Evolutionary conservation across 2,329 filamentous ascomycete species (phyloP).

Genomic region (Rhinocladiella mackenziei): DNA sequence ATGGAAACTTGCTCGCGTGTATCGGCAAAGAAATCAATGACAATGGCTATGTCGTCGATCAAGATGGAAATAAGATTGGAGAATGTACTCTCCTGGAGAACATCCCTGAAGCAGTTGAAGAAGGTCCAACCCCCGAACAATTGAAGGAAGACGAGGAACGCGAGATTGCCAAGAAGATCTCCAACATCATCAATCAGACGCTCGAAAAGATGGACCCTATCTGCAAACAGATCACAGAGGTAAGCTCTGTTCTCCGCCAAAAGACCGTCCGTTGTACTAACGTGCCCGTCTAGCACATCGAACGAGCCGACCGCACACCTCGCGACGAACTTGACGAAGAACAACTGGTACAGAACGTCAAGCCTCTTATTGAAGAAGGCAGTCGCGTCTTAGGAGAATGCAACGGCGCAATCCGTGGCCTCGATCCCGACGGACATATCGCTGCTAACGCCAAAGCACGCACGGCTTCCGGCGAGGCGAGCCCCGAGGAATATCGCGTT

Average conservation of each 20-base stretch:
- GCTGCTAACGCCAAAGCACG: conserved; percentile 80
- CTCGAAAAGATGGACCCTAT: conserved; percentile 80
- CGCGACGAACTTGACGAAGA: conserved; percentile 90
- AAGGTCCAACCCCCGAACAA: conserved; percentile 44
- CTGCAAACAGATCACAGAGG: conserved; percentile 78
- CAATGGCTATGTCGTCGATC: conserved; percentile 54
- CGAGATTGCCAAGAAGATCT: conserved; percentile 74
- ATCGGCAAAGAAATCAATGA: conserved; percentile 45
- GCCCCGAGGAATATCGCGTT: conserved; percentile 77
- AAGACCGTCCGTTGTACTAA: conserved; percentile 13
- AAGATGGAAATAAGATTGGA: conserved; percentile 60
- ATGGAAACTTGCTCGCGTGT: conserved; percentile 41
- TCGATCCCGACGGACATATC: conserved; percentile 85
- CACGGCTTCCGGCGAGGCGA: conserved; percentile 68
- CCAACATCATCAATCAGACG: conserved; percentile 67
- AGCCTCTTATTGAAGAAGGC: conserved; percentile 83
- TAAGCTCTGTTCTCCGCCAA: conserved; percentile 40
- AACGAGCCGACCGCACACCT: conserved; percentile 72
- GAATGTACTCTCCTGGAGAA: conserved; percentile 61
- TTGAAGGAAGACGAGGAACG: conserved; percentile 60
- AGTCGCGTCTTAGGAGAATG: conserved; percentile 76
- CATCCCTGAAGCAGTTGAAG: conserved; percentile 47
- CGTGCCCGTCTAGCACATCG: conserved; percentile 58
- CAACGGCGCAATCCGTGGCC: conserved; percentile 78
- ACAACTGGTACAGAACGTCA: conserved; percentile 77